Percentiles rank a stretch among this genome's conserved stretches.
phyloP scores from a whole-genome alignment of 768 basidiomycete genomes.

The Mrakia hoshinonis region DNA sequence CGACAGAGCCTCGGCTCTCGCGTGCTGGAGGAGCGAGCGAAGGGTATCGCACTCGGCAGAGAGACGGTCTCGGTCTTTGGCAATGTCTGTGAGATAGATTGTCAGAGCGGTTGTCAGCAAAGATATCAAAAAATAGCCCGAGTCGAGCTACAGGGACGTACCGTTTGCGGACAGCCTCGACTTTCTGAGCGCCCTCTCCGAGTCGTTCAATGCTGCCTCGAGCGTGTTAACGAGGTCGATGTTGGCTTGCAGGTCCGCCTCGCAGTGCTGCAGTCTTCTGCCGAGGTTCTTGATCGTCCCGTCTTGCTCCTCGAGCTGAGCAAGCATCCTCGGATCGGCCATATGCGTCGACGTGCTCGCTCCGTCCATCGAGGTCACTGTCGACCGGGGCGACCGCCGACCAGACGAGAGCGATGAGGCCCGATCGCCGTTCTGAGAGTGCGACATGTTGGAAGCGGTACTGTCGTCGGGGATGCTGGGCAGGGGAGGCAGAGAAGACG shows the following conservation, averaged over 20 bases:
- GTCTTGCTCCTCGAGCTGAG: slow-evolving; percentile 72
- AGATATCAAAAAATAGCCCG: not conserved
- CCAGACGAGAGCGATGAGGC: slow-evolving; percentile 3
- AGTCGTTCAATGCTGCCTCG: slow-evolving; percentile 29
- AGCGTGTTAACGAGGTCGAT: slow-evolving; percentile 55
- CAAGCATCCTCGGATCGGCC: slow-evolving; percentile 44
- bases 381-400: slow-evolving; percentile 15
- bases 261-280: slow-evolving; percentile 87
- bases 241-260: slow-evolving; percentile 79
- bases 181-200: slow-evolving; percentile 27
- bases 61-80: slow-evolving; percentile 26
- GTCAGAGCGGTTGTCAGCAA: not conserved
- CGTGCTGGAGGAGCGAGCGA: slow-evolving; percentile 12
- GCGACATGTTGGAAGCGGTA: not conserved
- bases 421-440: not conserved
- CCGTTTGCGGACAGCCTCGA: slow-evolving; percentile 24
- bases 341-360: not conserved
- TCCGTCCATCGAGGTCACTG: slow-evolving; percentile 8
- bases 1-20: slow-evolving; percentile 26
- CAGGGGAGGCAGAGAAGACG: not conserved
- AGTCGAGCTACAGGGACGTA: not conserved
- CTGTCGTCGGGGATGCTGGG: not conserved
- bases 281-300: slow-evolving; percentile 88
- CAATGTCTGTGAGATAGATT: slow-evolving; percentile 2
- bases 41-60: slow-evolving; percentile 23